A percentile compares a stretch with the other conserved stretches of the same genome.
These are phyloP conservation scores for Colletotrichum higginsianum DNA, from an alignment of 2,329 filamentous ascomycete species.

Conservation along the genomic window DNA sequence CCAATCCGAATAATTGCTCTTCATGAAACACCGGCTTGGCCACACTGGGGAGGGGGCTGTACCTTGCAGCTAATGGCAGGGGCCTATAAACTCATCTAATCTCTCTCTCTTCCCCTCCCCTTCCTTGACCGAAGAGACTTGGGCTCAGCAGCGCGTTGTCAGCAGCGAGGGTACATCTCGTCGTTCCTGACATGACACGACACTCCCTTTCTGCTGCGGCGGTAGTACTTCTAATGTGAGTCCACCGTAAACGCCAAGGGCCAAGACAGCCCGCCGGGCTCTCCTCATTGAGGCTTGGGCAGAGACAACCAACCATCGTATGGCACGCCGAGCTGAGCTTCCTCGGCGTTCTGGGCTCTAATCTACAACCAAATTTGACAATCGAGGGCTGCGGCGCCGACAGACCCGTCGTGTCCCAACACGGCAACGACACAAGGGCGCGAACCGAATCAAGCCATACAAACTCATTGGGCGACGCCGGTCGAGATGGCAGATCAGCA, in stretches of 20 bases:
- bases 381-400: constrained; percentile 22
- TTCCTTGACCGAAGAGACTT: constrained; percentile 1
- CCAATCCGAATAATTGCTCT: constrained; percentile 33
- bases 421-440: constrained; percentile 14
- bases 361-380: constrained; percentile 38
- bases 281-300: constrained; percentile 15
- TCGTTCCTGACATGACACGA: background rate
- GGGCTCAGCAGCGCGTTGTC: background rate
- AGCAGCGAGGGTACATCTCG: constrained; percentile 9
- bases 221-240: background rate
- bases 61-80: constrained; percentile 38
- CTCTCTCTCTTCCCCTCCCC: constrained; percentile 1
- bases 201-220: background rate
- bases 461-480: constrained; percentile 19
- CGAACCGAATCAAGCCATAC: constrained; percentile 3
- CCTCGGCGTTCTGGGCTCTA: constrained; percentile 43
- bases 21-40: constrained; percentile 39
- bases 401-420: constrained; percentile 9
- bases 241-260: constrained; percentile 31
- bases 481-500: constrained; percentile 14
- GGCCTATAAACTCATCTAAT: constrained; percentile 21
- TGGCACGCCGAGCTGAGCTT: constrained; percentile 32
- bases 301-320: constrained; percentile 34
- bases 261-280: constrained; percentile 26
- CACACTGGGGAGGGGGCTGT: constrained; percentile 13